Percentiles rank a stretch among this genome's conserved stretches.
Conservation (phyloP, 2,329 filamentous ascomycete species). For the Phaeosphaeriaceae sp. region DNA sequence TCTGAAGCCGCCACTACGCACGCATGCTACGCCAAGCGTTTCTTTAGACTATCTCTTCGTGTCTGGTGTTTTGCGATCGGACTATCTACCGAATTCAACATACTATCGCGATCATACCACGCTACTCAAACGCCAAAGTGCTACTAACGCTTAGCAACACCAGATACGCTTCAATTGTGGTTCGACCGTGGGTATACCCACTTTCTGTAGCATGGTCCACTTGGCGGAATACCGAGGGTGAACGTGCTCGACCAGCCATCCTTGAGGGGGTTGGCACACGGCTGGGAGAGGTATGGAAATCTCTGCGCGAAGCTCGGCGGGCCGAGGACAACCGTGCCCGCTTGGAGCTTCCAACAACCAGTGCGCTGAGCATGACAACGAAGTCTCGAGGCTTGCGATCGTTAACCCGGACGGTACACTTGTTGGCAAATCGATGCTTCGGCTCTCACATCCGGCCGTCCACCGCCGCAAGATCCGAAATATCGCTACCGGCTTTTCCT, state of each 20-base stretch:
- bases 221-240: constrained; percentile 19
- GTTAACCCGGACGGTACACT: background rate
- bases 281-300: constrained; percentile 28
- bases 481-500: background rate
- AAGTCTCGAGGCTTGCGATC: background rate
- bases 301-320: constrained; percentile 27
- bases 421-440: background rate
- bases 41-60: background rate
- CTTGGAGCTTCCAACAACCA: background rate
- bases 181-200: constrained; percentile 12
- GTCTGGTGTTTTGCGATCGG: constrained; percentile 11
- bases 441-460: background rate
- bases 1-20: constrained; percentile 4
- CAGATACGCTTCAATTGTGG: constrained; percentile 25
- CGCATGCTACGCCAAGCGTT: constrained; percentile 17
- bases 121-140: constrained; percentile 8
- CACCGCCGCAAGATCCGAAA: background rate
- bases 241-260: constrained; percentile 23
- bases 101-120: constrained; percentile 15
- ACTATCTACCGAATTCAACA: constrained; percentile 23
- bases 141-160: constrained; percentile 7
- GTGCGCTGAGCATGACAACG: background rate
- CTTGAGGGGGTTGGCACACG: constrained; percentile 20
- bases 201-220: constrained; percentile 12
- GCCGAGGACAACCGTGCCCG: constrained; percentile 22